Evolutionary conservation across 305 asterid genomes (phyloP).

Genomic region (Stenogyne calaminthoides): DNA sequence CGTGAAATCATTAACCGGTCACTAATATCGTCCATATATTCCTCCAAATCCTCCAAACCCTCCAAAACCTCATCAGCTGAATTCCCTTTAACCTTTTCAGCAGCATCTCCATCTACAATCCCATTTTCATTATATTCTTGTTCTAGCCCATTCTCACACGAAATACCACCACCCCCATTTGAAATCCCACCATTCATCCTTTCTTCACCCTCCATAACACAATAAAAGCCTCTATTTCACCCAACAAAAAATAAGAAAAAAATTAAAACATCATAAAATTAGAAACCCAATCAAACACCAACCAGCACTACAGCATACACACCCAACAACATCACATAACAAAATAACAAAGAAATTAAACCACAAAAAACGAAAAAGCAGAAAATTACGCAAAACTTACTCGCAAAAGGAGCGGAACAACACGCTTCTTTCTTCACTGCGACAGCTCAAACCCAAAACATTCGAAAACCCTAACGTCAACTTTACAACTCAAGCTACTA

Average conservation of each 20-base stretch:
- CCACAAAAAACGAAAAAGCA: not conserved
- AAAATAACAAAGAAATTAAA: not conserved
- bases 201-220: constrained; percentile 54
- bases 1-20: constrained; percentile 65
- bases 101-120: constrained; percentile 23
- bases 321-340: not conserved
- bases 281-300: constrained; percentile 14
- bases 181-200: constrained; percentile 35
- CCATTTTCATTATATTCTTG: constrained; percentile 27
- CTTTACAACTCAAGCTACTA: constrained; percentile 23
- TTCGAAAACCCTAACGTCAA: not conserved
- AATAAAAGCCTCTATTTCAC: constrained; percentile 33
- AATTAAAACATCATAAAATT: not conserved
- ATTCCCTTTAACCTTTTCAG: constrained; percentile 44
- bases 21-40: constrained; percentile 65
- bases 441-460: constrained; percentile 3
- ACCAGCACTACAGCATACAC: not conserved
- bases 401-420: constrained; percentile 21
- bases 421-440: constrained; percentile 18
- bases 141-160: constrained; percentile 29
- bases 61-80: constrained; percentile 71
- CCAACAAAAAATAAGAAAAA: not conserved
- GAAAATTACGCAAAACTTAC: constrained; percentile 31
- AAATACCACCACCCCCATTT: constrained; percentile 22
- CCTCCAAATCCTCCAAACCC: constrained; percentile 65